Conservation (phyloP, 495 filamentous ascomycete species). For the Rhypophila decipiens region DNA sequence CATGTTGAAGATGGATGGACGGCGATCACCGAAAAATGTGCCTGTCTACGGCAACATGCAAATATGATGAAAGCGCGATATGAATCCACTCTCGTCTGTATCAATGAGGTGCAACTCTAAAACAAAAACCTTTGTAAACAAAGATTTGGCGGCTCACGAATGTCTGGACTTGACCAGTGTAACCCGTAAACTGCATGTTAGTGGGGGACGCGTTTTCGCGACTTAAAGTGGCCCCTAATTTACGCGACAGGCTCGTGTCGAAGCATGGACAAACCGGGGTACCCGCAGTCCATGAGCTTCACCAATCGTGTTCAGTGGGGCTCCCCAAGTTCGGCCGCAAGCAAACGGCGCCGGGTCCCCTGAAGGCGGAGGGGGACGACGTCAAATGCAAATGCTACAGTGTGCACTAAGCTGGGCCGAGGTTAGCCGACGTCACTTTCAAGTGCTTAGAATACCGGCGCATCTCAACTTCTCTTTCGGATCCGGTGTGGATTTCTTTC, state of each 20-base stretch:
- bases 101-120: too few species aligned
- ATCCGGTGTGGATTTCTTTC: too few species aligned
- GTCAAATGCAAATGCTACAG: too few species aligned
- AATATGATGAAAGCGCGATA: too few species aligned
- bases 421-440: conserved; percentile 27
- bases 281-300: too few species aligned
- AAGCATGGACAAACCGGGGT: neutral
- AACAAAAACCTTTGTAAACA: neutral
- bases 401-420: too few species aligned
- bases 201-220: conserved; percentile 11
- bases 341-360: neutral
- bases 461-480: too few species aligned
- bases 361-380: neutral
- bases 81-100: too few species aligned
- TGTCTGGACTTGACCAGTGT: too few species aligned
- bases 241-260: neutral
- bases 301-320: neutral
- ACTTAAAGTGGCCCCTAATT: neutral
- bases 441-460: too few species aligned
- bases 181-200: neutral
- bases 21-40: conserved; percentile 7
- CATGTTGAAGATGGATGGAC: conserved; percentile 31
- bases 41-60: conserved; percentile 5
- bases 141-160: too few species aligned
- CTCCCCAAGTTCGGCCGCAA: neutral